These are phyloP conservation scores for Kwoniella botswanensis DNA, from an alignment of 768 basidiomycete species.

Conservation along the genomic window DNA sequence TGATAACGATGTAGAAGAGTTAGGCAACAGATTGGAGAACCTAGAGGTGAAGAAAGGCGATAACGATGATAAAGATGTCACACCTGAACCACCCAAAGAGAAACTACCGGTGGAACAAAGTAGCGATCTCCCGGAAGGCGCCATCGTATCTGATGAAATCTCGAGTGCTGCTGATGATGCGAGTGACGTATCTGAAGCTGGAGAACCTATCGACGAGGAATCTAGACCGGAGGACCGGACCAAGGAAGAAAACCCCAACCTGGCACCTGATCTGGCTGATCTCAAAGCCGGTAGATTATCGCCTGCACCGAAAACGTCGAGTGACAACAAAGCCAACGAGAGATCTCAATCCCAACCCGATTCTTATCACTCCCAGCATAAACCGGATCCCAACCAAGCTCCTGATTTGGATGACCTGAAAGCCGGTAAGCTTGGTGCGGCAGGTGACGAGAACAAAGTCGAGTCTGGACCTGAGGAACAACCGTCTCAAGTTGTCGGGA, in stretches of 20 bases:
- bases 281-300: conserved; percentile 13
- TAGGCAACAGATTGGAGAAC: conserved; percentile 18
- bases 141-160: background rate
- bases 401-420: conserved; percentile 28
- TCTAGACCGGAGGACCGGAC: background rate
- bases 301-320: background rate
- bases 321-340: background rate
- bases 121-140: background rate
- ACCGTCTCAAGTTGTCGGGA: conserved; percentile 15
- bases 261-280: conserved; percentile 18
- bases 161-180: conserved; percentile 2
- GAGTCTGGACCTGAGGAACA: conserved; percentile 30
- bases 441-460: conserved; percentile 35
- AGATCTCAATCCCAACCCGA: conserved; percentile 3
- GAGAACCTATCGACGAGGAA: background rate
- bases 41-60: conserved; percentile 23
- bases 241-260: conserved; percentile 11
- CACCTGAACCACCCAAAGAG: conserved; percentile 30
- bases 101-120: background rate
- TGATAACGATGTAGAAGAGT: conserved; percentile 26
- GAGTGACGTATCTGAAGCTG: conserved; percentile 7
- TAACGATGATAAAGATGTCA: conserved; percentile 16
- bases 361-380: background rate
- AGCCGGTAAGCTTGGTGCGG: conserved; percentile 29
- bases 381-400: conserved; percentile 21